Evolutionary conservation across 1,139 yeast genomes (phyloP).

Genomic region (Candida buenavistaensis): DNA sequence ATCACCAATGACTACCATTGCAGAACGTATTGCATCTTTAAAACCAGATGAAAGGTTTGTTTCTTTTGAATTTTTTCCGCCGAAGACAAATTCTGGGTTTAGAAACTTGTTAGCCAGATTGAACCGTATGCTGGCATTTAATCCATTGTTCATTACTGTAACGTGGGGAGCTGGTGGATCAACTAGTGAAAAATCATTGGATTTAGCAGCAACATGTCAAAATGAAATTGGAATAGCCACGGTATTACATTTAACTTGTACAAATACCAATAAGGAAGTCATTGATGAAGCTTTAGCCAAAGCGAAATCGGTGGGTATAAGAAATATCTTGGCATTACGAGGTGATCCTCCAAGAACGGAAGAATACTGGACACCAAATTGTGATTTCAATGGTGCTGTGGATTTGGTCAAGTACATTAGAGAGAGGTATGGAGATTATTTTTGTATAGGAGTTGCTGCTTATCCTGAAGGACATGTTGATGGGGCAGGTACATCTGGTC

Average conservation of each 20-base stretch:
- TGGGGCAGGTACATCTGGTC: constrained; percentile 63
- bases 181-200: constrained; percentile 82
- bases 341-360: constrained; percentile 95
- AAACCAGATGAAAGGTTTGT: constrained; percentile 60
- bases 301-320: constrained; percentile 78
- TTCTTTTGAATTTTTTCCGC: constrained; percentile 96
- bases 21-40: constrained; percentile 53
- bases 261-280: constrained; percentile 76
- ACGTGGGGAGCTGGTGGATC: constrained; percentile 99
- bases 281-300: constrained; percentile 74
- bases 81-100: constrained; percentile 87
- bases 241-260: constrained; percentile 92
- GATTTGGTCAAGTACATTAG: constrained; percentile 83
- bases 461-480: constrained; percentile 97
- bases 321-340: constrained; percentile 85
- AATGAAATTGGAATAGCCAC: constrained; percentile 78
- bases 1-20: constrained; percentile 3
- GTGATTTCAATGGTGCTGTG: constrained; percentile 70
- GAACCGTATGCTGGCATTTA: constrained; percentile 82
- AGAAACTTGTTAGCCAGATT: constrained; percentile 82
- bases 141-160: constrained; percentile 86
- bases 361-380: constrained; percentile 60
- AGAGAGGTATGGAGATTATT: constrained; percentile 65
- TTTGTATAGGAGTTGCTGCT: constrained; percentile 90
- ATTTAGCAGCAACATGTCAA: constrained; percentile 77